Evolutionary conservation across 768 basidiomycete species (phyloP).

Genomic region (Boletus subcaerulescens): DNA sequence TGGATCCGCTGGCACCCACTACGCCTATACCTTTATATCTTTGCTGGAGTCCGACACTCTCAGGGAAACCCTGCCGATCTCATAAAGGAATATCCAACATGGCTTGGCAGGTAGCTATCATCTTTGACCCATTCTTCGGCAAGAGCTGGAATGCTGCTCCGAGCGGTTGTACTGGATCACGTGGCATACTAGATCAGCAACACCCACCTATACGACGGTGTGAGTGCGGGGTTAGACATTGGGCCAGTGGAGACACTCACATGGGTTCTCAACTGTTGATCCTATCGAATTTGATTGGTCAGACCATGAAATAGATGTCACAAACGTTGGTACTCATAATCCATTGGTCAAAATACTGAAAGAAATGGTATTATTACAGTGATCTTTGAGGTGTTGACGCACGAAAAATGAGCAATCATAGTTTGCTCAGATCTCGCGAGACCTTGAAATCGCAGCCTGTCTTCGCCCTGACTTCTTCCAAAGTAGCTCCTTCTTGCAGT

Average conservation of each 20-base stretch:
- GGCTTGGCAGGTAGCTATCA: slow-evolving; percentile 2
- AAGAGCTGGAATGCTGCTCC: not conserved
- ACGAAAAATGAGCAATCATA: slow-evolving; percentile 31
- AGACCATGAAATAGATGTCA: not conserved
- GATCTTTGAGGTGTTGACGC: not conserved
- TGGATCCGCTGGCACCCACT: not conserved
- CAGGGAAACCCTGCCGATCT: slow-evolving; percentile 1
- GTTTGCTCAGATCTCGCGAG: slow-evolving; percentile 45
- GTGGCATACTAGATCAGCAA: not conserved
- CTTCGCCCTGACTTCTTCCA: slow-evolving; percentile 84
- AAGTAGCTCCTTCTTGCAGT: slow-evolving; percentile 75
- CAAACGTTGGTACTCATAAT: not conserved
- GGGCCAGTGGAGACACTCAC: not conserved
- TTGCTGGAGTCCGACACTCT: not conserved
- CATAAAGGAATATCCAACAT: slow-evolving; percentile 1
- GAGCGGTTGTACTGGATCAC: not conserved
- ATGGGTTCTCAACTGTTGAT: not conserved
- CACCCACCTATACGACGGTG: no score
- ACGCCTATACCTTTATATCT: slow-evolving; percentile 11
- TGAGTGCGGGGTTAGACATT: not conserved
- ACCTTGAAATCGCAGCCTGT: slow-evolving; percentile 83
- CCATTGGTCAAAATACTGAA: not conserved
- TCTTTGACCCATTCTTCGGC: slow-evolving; percentile 10
- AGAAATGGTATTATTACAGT: slow-evolving; percentile 10
- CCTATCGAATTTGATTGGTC: not conserved